Base-by-base conservation (phyloP, 2,329 filamentous ascomycete species). In the Sclerotinia subarctica region DNA sequence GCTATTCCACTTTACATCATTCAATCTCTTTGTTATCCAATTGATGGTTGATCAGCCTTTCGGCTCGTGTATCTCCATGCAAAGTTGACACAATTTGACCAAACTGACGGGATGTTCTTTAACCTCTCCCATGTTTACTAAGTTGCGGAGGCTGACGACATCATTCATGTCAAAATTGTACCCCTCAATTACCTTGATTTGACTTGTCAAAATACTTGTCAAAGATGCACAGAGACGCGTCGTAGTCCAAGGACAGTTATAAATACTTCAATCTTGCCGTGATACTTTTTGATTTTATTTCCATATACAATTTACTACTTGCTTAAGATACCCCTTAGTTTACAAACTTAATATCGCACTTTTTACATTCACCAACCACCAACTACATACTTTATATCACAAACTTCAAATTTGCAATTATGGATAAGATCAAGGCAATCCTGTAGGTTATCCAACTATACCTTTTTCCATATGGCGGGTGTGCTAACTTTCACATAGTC, bases 361-460 rank as follows among this genome's bases (percentile, higher is more conserved):
- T 46, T 46, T 58, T 38, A 59, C 32, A 13, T 35, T 47, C 44
- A 65, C 5, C 29, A 56, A 64, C 24, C 32, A 32, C 21, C 42
- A 51, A 5, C n/a, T 44, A 65, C 35, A 26, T 19, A 51, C 19
- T 52, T 17, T 15, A 52, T 7, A 32, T 32, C 24, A 47, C 44
- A 65, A 24, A 21, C n/a, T 44, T 32, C 26, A 35, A 38, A 67
- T 29, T 63, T 15, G 52, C 64, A 70, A 73, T 69, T 66, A 78
- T 78, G 76, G 75, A 78, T 24, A 77, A 73, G 66, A 69, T 77
- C 52, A 77, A 76, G 74, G 76, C 74, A 59, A 49, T 78, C 32
- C 58, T 78, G 76, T 77, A 67, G 68, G 75, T 68, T 38, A 53
- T 8, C 13, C 24, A n/a, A 7, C 29, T 13, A 3, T 32, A 38